Evolutionary conservation across 495 filamentous ascomycete genomes (phyloP), one percentile per base, ranked within the genome.

Genomic region (Hyphodiscus hymeniophilus): DNA sequence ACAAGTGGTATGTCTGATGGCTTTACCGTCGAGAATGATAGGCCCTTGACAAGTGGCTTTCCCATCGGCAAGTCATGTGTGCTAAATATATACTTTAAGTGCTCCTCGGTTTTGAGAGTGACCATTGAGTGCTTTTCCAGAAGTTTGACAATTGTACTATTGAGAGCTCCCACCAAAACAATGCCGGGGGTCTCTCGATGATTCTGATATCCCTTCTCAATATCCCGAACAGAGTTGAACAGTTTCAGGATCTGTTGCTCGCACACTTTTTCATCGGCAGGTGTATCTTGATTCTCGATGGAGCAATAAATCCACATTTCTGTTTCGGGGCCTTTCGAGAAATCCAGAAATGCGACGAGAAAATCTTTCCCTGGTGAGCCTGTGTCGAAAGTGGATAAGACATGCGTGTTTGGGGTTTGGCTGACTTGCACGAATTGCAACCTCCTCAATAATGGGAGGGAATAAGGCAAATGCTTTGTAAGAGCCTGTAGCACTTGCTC

Each of bases 291-390:
- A 47, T 55, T 57, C 52, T 84, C 81, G 1, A 77, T 53, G 16
- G 75, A 78, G 23, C 65, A 71, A 51, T 77, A 85, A 3, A 84
- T 21, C 69, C 75, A 73, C 12, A 78, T 64, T 52, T 84, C 73
- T 16, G 81, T 85, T 51, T 84, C 76, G 0, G 74, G 74, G 5
- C 66, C 71, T 8, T 68, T 58, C 26, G 69, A 68, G 21, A 82
- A 63, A 59, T 86, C 79, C 13, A 81, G 63, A 50, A 72, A 75
- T 1, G 75, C 79, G 16, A 76, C 74, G 11, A 75, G 69, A 35
- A 71, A 72, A 26, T 59, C 51, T 7, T 30, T 40, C n/a, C 26
- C 64, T 63, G 70, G 15, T 64, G 65, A 3, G 45, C 41, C 18
- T 40, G 31, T n/a, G 52, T 55, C 17, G 55, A 47, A 63, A 34